phyloP scores from a whole-genome alignment of 306 rosid species.

The Cucurbita pepo region DNA sequence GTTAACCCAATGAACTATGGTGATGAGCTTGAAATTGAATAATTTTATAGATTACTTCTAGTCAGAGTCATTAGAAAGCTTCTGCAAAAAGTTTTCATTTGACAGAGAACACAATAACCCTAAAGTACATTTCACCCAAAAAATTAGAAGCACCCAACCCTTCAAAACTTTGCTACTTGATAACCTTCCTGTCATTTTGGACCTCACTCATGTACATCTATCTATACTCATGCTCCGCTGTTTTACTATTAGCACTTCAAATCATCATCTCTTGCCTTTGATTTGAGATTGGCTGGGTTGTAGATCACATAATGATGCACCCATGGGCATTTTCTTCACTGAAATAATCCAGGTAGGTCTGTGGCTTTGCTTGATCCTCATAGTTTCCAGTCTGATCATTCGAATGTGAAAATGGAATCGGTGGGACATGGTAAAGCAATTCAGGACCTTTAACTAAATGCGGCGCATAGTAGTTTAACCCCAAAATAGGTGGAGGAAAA shows the following conservation, averaged over 20 bases:
- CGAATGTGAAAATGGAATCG: conserved; percentile 24
- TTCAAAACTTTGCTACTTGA: not conserved
- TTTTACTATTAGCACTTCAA: not conserved
- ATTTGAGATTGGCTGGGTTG: not conserved
- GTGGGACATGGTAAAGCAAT: conserved; percentile 22
- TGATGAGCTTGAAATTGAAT: not conserved
- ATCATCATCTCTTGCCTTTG: not conserved
- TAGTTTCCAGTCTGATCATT: conserved; percentile 13
- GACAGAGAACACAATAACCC: not conserved
- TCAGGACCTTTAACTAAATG: conserved; percentile 25
- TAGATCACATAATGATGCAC: conserved; percentile 50
- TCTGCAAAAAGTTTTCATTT: not conserved
- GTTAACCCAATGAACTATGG: not conserved
- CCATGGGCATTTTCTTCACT: conserved; percentile 82
- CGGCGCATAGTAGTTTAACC: conserved; percentile 19
- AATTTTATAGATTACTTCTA: not conserved
- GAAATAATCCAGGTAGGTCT: conserved; percentile 39
- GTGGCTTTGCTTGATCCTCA: conserved; percentile 19
- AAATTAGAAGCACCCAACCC: not conserved
- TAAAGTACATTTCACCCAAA: not conserved
- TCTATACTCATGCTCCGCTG: not conserved
- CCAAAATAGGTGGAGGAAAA: conserved; percentile 16
- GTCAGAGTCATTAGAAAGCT: not conserved
- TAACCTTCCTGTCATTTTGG: not conserved
- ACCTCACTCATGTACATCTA: conserved; percentile 1